These are phyloP conservation scores for Cercospora zeina DNA, from an alignment of 2,329 filamentous ascomycete species.

Conservation along the genomic window DNA sequence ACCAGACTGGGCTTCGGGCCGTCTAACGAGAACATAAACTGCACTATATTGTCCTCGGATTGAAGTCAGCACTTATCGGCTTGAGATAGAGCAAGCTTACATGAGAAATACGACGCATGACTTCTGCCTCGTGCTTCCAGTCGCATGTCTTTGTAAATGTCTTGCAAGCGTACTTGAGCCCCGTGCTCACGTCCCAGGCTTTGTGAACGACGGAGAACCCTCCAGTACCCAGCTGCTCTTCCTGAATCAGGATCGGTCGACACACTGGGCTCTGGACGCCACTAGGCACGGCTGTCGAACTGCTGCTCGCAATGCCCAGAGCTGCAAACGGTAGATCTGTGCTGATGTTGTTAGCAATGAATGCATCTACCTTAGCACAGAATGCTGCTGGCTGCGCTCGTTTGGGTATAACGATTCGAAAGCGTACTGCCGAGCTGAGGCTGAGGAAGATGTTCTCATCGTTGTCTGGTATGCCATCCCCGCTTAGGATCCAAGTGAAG, in stretches of 20 bases:
- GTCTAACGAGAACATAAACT: not conserved
- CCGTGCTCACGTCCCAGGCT: constrained; percentile 17
- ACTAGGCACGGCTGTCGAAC: constrained; percentile 14
- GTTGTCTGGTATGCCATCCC: not conserved
- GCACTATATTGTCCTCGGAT: constrained; percentile 10
- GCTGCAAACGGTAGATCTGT: constrained; percentile 10
- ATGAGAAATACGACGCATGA: constrained; percentile 16
- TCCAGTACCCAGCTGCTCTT: constrained; percentile 8
- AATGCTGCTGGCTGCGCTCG: not conserved
- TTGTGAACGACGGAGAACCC: not conserved
- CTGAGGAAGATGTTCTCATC: not conserved
- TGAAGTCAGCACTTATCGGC: not conserved
- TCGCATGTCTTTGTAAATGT: not conserved
- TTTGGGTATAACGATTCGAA: constrained; percentile 7
- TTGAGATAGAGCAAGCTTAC: not conserved
- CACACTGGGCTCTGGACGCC: not conserved
- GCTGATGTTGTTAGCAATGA: not conserved
- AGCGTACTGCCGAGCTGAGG: not conserved
- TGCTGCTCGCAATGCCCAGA: constrained; percentile 7
- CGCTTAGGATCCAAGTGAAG: constrained; percentile 9
- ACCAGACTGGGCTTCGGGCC: constrained; percentile 3
- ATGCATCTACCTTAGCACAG: not conserved
- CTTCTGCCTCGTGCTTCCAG: constrained; percentile 1
- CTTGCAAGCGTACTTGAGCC: constrained; percentile 11
- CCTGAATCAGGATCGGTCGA: not conserved